These are phyloP conservation scores for Ogataea nonfermentans DNA, from an alignment of 805 yeast genomes.

Conservation along the genomic window DNA sequence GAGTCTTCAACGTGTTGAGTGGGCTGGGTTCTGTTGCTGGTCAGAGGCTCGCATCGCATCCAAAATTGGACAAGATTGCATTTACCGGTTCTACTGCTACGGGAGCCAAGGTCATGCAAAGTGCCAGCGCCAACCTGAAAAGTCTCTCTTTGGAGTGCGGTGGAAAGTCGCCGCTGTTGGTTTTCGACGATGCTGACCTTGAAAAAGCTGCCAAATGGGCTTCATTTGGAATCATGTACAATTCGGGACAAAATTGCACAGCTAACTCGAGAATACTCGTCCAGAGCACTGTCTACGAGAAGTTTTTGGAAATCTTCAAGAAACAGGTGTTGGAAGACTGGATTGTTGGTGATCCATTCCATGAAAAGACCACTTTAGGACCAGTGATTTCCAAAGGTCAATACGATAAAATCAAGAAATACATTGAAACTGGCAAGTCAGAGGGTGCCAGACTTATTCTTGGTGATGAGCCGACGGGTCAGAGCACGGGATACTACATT, in stretches of 20 bases:
- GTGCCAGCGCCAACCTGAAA: slow-evolving; percentile 60
- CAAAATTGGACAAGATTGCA: slow-evolving; percentile 56
- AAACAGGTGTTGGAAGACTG: slow-evolving; percentile 47
- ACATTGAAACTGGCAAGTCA: slow-evolving; percentile 43
- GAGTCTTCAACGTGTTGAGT: slow-evolving; percentile 67
- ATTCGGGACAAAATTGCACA: slow-evolving; percentile 69
- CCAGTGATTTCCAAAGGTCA: slow-evolving; percentile 61
- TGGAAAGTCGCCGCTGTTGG: slow-evolving; percentile 65
- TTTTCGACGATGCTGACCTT: slow-evolving; percentile 62
- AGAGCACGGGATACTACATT: slow-evolving; percentile 59
- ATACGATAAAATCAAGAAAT: slow-evolving; percentile 48
- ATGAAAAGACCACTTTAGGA: slow-evolving; percentile 48
- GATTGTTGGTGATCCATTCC: slow-evolving; percentile 57
- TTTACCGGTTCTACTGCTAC: slow-evolving; percentile 68
- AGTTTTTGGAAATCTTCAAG: slow-evolving; percentile 45
- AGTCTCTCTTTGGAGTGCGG: slow-evolving; percentile 70
- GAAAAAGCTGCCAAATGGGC: slow-evolving; percentile 70
- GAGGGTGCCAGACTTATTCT: slow-evolving; percentile 48
- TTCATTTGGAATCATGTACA: slow-evolving; percentile 60
- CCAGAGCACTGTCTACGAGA: slow-evolving; percentile 54
- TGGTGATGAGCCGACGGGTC: slow-evolving; percentile 43
- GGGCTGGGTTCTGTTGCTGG: slow-evolving; percentile 75
- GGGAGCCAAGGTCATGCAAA: slow-evolving; percentile 61
- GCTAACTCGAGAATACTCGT: slow-evolving; percentile 62
- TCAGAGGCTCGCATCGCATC: slow-evolving; percentile 59